Evolutionary conservation across 2,329 filamentous ascomycete genomes (phyloP).

Genomic region (Penicillium sp.): DNA sequence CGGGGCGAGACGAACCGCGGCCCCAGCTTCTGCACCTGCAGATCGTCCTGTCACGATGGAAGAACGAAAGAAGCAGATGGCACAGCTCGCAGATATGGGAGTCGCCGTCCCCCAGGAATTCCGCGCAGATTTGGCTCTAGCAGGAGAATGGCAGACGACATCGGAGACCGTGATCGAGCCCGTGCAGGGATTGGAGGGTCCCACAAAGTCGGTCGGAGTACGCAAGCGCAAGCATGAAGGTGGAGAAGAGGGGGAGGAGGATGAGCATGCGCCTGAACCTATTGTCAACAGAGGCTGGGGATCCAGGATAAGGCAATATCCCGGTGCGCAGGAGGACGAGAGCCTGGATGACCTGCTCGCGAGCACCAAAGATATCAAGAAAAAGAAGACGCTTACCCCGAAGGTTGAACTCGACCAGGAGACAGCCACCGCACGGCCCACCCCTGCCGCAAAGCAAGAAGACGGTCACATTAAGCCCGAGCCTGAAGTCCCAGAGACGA

Average conservation of each 20-base stretch:
- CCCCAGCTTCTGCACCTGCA: conserved; percentile 35
- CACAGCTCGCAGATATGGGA: conserved; percentile 83
- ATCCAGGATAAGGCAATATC: conserved; percentile 40
- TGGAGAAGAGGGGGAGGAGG: conserved; percentile 44
- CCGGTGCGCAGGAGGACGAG: conserved; percentile 37
- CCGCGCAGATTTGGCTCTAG: conserved; percentile 76
- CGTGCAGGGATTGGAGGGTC: conserved; percentile 42
- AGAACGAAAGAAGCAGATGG: conserved; percentile 76
- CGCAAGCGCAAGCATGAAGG: conserved; percentile 46
- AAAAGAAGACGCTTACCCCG: conserved; percentile 23
- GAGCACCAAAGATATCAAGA: conserved; percentile 41
- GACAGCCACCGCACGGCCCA: conserved; percentile 5
- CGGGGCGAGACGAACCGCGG: conserved; percentile 29
- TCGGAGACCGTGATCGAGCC: conserved; percentile 46
- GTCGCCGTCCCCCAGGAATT: conserved; percentile 77
- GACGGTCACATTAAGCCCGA: conserved; percentile 11
- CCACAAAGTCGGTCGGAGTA: conserved; percentile 39
- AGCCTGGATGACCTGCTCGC: conserved; percentile 45
- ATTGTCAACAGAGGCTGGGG: conserved; percentile 45
- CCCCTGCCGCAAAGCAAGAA: conserved; percentile 16
- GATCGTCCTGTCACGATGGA: conserved; percentile 51
- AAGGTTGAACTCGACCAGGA: conserved; percentile 16
- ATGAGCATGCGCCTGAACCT: conserved; percentile 29
- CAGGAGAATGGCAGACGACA: conserved; percentile 79
- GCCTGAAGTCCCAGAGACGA: conserved; percentile 7